These are phyloP conservation scores for Geum urbanum DNA, from an alignment of 306 rosid genomes.

Conservation along the genomic window DNA sequence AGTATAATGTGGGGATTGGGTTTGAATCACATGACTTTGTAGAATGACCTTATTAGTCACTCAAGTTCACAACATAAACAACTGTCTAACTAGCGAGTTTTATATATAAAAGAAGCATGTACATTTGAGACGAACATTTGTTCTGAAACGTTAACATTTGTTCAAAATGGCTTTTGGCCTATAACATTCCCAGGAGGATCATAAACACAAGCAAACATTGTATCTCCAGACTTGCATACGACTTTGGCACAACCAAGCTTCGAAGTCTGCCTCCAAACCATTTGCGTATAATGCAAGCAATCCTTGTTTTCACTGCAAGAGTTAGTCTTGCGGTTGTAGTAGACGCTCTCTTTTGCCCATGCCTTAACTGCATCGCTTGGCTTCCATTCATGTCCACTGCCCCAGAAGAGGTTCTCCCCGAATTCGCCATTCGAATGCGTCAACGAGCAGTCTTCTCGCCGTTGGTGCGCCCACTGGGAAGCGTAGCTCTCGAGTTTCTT, in stretches of 20 bases:
- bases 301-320: slow-evolving; percentile 24
- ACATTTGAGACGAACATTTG: background rate
- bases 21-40: background rate
- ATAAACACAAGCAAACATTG: slow-evolving; percentile 24
- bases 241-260: slow-evolving; percentile 29
- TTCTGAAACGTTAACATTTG: background rate
- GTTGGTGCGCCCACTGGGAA: slow-evolving; percentile 22
- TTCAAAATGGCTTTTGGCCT: slow-evolving; percentile 30
- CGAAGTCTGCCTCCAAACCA: slow-evolving; percentile 26
- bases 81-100: background rate
- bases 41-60: background rate
- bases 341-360: slow-evolving; percentile 29
- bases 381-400: slow-evolving; percentile 29
- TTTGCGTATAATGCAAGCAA: slow-evolving; percentile 32
- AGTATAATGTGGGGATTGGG: background rate
- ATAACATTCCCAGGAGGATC: slow-evolving; percentile 31
- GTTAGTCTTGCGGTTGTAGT: slow-evolving; percentile 19
- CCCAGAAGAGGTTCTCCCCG: slow-evolving; percentile 37
- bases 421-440: slow-evolving; percentile 26
- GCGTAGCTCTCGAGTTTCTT: slow-evolving; percentile 21
- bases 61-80: background rate
- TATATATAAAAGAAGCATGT: background rate
- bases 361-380: slow-evolving; percentile 30
- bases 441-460: slow-evolving; percentile 29
- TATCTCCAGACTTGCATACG: slow-evolving; percentile 23